Evolutionary conservation across 495 filamentous ascomycete species (phyloP), one percentile per base, ranked within the genome.

Genomic region (Geopyxis carbonaria): DNA sequence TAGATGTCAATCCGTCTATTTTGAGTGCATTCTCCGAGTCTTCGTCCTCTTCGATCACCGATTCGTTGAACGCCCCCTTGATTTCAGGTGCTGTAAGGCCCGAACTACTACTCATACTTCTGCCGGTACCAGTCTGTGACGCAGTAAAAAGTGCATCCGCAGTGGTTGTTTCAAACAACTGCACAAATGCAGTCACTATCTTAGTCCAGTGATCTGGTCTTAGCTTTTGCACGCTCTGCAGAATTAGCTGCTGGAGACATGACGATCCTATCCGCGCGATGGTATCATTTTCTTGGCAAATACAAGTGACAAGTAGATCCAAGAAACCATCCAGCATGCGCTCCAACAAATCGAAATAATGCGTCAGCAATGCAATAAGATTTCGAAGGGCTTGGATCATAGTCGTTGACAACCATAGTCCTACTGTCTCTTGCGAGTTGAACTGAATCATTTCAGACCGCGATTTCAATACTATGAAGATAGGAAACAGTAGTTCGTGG

Each of bases 381-480:
- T 93, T 95, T 33, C 89, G 74, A 45, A 99, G 62, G 11, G 89
- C 89, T 58, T 99, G 89, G 31, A 99, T 99, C 85, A 99, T 95
- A 14, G 89, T 99, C 0, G 89, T 99, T 9, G 85, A 93, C 23
- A 99, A 68, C 89, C 89, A 99, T n/a, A 99, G 89, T 0, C 87
- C 93, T 14, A 94, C 66, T 48, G 93, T 85, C 56, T 99, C 89
- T 46, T 93, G 85, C 43, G 82, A 93, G 2, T 82, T 69, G 13
- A 82, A 80, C 50, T 93, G 92, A 34, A 73, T 72, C 80, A 94
- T 92, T 58, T 99, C 89, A 0, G 86, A 89, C 45, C 85, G 80
- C 6, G 86, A 93, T 46, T 89, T 85, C 13, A 99, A 63, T 0
- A 99, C 89, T 68, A 95, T 87, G 61, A 99, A 99, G 47, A 95